Base-by-base conservation (phyloP, 108 stramenopile species). In the Asterionellopsis glacialis region DNA sequence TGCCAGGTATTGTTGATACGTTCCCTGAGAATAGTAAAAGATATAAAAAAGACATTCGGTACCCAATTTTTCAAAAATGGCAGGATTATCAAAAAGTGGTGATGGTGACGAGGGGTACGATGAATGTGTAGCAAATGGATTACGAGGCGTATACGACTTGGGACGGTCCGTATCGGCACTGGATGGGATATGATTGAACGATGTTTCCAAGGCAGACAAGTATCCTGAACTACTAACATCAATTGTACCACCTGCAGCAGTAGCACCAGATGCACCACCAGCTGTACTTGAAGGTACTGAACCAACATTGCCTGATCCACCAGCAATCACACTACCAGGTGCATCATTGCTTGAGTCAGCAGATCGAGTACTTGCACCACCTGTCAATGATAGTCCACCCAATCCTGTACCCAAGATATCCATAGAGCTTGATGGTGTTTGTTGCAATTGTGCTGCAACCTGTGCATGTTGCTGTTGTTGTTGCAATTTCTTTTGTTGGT, bases 31-130 rank as follows among this genome's bases (percentile, higher is more conserved):
- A 69, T 97, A 97, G 80, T 98, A 98, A 70, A 99, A 99, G 68
- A 97, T 95, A 67, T 98, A 96, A 78, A 99, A 99, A n/a, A 98
- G 77, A n/a, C 89, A 90, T 79, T 99, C 99, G 19, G 90, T 85
- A 44, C 92, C 92, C 15, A 98, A 68, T 76, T 96, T 97, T 68
- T 98, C 96, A 63, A 98, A 97, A 26, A 98, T 73, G 19, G 88
- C 85, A 13, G 97, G 91, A 58, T 87, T 91, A 40, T 97, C 98
- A 57, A 98, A 93, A 55, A 80, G 75, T 5, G 90, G 64, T 11
- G 88, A 74, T 21, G 99, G 98, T 11, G 64, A 61, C 7, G 90
- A 65, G 7, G 98, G 98, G 60, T 95, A 99, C 41, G 88, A 89
- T 9, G 93, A 52, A 9, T 92, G 94, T 4, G 88, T 87, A 22